Conservation (phyloP, 2,329 filamentous ascomycete species). For the Fusarium poae region DNA sequence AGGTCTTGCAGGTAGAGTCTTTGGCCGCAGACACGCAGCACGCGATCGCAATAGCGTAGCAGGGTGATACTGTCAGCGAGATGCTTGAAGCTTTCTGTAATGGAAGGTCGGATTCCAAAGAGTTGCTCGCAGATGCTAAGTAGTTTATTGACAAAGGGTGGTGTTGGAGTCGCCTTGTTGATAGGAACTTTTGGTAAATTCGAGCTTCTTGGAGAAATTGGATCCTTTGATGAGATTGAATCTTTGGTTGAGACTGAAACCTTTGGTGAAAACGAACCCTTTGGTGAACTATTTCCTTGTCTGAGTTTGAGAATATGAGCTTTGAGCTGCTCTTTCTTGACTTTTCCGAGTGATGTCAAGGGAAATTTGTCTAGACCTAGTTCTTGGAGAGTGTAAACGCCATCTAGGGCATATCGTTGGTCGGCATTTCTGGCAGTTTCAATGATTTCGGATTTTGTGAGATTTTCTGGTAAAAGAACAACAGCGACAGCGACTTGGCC, state of each 20-base stretch:
- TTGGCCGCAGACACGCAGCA: constrained; percentile 46
- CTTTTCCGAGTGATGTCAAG: constrained; percentile 59
- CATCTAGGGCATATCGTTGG: constrained; percentile 56
- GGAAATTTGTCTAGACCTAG: constrained; percentile 57
- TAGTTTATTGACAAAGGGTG: constrained; percentile 40
- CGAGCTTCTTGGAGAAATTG: not conserved
- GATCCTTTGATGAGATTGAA: not conserved
- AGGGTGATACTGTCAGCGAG: constrained; percentile 56
- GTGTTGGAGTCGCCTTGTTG: not conserved
- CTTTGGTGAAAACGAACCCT: not conserved
- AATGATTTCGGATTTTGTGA: constrained; percentile 52
- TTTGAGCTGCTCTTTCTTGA: constrained; percentile 57
- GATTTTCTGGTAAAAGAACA: constrained; percentile 52
- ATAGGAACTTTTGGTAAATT: not conserved
- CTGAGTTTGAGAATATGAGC: constrained; percentile 38
- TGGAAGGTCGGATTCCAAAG: constrained; percentile 46
- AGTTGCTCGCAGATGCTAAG: constrained; percentile 50
- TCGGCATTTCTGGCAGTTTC: constrained; percentile 52
- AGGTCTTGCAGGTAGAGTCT: constrained; percentile 56
- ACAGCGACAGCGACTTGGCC: constrained; percentile 63
- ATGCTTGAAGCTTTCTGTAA: constrained; percentile 47
- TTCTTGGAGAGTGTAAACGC: constrained; percentile 58
- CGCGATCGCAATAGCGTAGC: constrained; percentile 54
- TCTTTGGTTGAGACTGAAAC: not conserved
- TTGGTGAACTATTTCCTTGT: not conserved